A percentile compares a stretch with the other conserved stretches of the same genome.
phyloP scores from a whole-genome alignment of 2,329 filamentous ascomycete species.

The Apiospora phragmitis region DNA sequence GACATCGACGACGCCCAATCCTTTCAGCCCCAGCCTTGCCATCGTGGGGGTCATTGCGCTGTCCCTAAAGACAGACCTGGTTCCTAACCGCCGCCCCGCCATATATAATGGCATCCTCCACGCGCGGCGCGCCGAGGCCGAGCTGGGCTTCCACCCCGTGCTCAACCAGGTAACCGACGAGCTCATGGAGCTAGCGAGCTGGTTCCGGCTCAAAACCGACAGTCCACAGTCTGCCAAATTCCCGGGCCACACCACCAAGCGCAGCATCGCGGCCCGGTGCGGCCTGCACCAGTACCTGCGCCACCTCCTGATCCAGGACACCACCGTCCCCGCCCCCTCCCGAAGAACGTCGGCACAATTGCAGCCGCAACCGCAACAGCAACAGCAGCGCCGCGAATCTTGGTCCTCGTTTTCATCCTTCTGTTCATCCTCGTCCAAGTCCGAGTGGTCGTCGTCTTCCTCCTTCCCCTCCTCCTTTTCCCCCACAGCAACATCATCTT shows the following conservation, averaged over 20 bases:
- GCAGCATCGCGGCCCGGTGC: neutral
- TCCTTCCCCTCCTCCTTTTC: neutral
- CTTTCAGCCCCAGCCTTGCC: neutral
- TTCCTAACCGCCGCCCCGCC: neutral
- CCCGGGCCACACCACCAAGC: neutral
- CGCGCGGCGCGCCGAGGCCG: conserved; percentile 2
- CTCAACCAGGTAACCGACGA: neutral
- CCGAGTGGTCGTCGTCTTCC: too few relatives aligned
- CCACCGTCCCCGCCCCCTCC: too few relatives aligned
- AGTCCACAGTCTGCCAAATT: neutral
- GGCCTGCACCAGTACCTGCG: conserved; percentile 4
- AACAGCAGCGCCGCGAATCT: neutral
- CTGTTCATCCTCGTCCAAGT: too few relatives aligned
- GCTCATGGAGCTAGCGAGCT: neutral
- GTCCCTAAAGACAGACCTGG: neutral
- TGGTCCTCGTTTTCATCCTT: neutral
- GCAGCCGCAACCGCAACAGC: neutral
- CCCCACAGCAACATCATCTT: too few relatives aligned
- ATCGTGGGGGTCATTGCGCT: neutral
- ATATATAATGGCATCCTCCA: neutral
- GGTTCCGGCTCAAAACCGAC: neutral
- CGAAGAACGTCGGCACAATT: too few relatives aligned
- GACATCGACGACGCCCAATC: too few relatives aligned
- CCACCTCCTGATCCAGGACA: neutral
- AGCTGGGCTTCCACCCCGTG: neutral